Evolutionary conservation across 1,139 yeast species (phyloP).

Genomic region (Kluyveromyces marxianus): DNA sequence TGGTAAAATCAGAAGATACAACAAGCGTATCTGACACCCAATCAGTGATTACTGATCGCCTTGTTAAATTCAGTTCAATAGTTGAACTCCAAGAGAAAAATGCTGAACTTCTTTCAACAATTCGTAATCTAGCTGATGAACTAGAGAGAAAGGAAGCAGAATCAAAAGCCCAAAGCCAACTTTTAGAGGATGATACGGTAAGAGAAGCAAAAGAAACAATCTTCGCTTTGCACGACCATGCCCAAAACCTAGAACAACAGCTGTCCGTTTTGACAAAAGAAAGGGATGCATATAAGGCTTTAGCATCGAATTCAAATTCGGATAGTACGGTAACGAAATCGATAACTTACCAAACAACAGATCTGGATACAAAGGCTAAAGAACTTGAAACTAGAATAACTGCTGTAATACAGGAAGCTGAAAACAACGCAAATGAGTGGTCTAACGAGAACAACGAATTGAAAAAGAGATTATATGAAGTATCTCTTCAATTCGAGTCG

Average conservation of each 20-base stretch:
- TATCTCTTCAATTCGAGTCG: constrained; percentile 40
- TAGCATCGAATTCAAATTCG: constrained; percentile 27
- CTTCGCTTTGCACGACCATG: constrained; percentile 54
- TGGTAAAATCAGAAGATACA: constrained; percentile 27
- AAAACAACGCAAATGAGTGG: constrained; percentile 35
- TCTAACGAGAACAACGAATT: constrained; percentile 34
- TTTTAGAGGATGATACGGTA: constrained; percentile 49
- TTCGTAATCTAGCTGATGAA: constrained; percentile 61
- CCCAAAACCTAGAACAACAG: constrained; percentile 38
- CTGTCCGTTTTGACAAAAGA: constrained; percentile 15
- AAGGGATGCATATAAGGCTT: constrained; percentile 16
- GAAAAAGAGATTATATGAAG: constrained; percentile 43
- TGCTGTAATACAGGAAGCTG: constrained; percentile 36
- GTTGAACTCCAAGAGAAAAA: constrained; percentile 68
- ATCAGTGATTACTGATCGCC: constrained; percentile 58
- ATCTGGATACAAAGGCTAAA: constrained; percentile 23
- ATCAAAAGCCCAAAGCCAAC: constrained; percentile 37
- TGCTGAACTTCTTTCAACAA: constrained; percentile 57
- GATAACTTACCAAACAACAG: constrained; percentile 29
- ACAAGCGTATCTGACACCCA: constrained; percentile 58
- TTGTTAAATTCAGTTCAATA: constrained; percentile 61
- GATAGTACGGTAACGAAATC: not conserved
- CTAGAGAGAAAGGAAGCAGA: constrained; percentile 48
- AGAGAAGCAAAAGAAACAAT: constrained; percentile 76
- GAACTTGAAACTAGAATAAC: constrained; percentile 33